Evolutionary conservation across 345 rosid genomes (phyloP).

Genomic region (Eucalyptus globulus): DNA sequence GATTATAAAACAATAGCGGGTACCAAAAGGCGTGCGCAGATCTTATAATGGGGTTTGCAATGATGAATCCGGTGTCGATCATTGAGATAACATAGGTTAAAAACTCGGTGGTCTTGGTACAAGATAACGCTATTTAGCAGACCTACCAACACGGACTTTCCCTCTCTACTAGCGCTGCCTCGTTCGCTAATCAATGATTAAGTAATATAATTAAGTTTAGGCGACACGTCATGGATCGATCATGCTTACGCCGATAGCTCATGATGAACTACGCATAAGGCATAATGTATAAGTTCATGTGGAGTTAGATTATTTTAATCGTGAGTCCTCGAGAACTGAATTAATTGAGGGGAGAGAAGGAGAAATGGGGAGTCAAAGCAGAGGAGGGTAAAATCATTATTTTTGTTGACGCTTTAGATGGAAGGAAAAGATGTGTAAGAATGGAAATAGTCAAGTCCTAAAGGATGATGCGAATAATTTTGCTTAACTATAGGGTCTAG

Average conservation of each 20-base stretch:
- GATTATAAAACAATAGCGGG: neutral
- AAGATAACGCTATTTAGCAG: neutral
- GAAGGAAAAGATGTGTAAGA: neutral
- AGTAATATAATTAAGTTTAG: neutral
- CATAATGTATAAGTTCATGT: neutral
- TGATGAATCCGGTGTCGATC: neutral
- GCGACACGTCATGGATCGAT: neutral
- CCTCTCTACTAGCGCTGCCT: neutral
- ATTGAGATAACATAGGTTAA: neutral
- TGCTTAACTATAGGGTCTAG: neutral
- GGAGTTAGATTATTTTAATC: neutral
- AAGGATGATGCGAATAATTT: neutral
- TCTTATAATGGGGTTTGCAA: neutral
- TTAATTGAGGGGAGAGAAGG: neutral
- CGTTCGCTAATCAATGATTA: neutral
- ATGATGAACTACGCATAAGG: neutral
- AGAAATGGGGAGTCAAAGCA: neutral
- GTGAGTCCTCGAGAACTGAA: neutral
- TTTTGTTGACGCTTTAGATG: neutral
- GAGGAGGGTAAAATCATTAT: neutral
- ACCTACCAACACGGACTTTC: neutral
- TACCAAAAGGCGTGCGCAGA: neutral
- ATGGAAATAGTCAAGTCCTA: neutral
- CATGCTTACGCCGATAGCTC: neutral
- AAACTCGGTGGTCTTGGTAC: neutral